phyloP scores from a whole-genome alignment of 192 early-diverging fungal species.

The Dissophora globulifera region DNA sequence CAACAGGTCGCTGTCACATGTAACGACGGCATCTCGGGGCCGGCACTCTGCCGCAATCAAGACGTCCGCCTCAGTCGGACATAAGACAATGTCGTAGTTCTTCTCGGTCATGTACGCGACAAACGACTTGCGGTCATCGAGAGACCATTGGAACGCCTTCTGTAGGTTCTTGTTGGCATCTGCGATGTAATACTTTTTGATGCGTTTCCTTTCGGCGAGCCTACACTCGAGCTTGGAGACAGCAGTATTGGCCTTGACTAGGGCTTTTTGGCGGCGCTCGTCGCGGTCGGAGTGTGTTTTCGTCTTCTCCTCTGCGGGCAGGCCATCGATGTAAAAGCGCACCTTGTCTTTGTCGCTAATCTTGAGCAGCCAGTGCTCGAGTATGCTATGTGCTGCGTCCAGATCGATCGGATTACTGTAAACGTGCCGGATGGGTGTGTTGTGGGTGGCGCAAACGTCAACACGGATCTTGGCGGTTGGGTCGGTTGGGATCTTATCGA shows the following conservation, averaged over 20 bases:
- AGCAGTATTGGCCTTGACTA: background rate
- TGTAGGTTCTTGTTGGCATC: constrained; percentile 7
- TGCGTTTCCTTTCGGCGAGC: background rate
- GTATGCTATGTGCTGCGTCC: background rate
- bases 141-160: constrained; percentile 16
- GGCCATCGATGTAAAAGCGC: constrained; percentile 1
- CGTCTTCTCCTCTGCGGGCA: constrained; percentile 12
- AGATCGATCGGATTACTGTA: constrained; percentile 1
- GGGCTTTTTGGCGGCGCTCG: constrained; percentile 2
- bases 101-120: constrained; percentile 13
- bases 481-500: background rate
- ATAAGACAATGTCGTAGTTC: constrained; percentile 6
- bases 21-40: background rate
- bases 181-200: constrained; percentile 1
- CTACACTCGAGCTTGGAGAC: constrained; percentile 4
- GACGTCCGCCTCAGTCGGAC: constrained; percentile 4
- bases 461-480: background rate
- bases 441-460: background rate
- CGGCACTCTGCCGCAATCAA: constrained; percentile 13
- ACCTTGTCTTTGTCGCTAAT: background rate
- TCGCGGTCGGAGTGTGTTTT: background rate
- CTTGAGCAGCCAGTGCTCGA: background rate
- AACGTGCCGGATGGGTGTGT: background rate
- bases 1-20: background rate
- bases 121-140: constrained; percentile 13